Conservation (phyloP, 306 rosid genomes). For the Oxytropis ochrocephala region DNA sequence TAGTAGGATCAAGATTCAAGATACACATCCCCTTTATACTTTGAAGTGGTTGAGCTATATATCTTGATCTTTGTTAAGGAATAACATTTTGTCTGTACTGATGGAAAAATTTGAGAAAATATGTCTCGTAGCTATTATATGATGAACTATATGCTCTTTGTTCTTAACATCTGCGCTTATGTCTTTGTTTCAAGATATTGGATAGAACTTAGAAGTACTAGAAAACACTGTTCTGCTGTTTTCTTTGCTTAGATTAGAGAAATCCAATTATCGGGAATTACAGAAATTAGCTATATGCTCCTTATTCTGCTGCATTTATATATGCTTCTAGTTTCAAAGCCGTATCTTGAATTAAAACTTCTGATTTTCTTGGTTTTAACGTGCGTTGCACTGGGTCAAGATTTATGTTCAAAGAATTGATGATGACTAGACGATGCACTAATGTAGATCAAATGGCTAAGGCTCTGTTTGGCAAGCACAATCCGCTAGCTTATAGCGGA, state of each 20-base stretch:
- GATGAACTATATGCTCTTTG: neutral
- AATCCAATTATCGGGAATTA: conserved; percentile 39
- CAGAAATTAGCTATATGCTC: conserved; percentile 1
- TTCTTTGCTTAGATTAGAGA: neutral
- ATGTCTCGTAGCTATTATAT: neutral
- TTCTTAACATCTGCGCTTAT: neutral
- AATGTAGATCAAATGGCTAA: no score
- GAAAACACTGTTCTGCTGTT: neutral
- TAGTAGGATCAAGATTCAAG: conserved; percentile 18
- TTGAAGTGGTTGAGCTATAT: conserved; percentile 12
- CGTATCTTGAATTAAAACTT: neutral
- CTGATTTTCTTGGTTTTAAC: no score
- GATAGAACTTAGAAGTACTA: neutral
- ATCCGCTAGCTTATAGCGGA: no score
- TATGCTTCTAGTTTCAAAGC: no score
- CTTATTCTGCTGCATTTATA: no score
- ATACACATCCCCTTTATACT: neutral
- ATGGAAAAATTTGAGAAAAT: neutral
- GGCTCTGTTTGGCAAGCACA: no score
- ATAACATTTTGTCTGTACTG: conserved; percentile 10
- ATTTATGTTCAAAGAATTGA: no score
- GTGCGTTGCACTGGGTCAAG: no score
- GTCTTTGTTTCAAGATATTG: neutral
- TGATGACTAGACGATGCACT: no score
- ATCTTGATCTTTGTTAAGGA: conserved; percentile 16